Evolutionary conservation across 2,329 filamentous ascomycete species (phyloP).

Genomic region (Stachybotrys chlorohalonatus): DNA sequence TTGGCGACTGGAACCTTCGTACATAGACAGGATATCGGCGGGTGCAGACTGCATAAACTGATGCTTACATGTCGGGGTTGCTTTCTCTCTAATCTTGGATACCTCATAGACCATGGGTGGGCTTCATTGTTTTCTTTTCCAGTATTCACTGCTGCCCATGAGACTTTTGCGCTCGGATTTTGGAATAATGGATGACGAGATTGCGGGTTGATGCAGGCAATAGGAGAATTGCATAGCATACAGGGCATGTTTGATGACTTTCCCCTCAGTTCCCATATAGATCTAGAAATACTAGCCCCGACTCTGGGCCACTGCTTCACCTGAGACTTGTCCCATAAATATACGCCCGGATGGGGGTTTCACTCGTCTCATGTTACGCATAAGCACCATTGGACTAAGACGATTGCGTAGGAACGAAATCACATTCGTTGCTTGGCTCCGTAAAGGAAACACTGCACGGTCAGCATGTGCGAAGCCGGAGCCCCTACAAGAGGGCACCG

Average conservation of each 20-base stretch:
- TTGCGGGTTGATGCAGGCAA: not conserved
- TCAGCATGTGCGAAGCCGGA: too few relatives aligned
- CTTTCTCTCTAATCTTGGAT: conserved; percentile 10
- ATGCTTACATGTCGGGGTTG: conserved; percentile 7
- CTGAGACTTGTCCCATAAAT: not conserved
- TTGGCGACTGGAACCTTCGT: not conserved
- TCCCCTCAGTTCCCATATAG: not conserved
- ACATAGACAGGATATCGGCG: not conserved
- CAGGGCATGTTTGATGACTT: not conserved
- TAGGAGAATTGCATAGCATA: not conserved
- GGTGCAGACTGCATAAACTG: too few relatives aligned
- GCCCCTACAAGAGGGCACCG: too few relatives aligned
- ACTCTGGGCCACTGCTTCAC: not conserved
- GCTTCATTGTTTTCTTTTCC: conserved; percentile 1
- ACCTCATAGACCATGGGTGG: conserved; percentile 18
- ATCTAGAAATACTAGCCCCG: not conserved
- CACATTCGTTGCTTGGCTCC: too few relatives aligned
- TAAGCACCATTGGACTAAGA: not conserved
- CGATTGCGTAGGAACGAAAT: too few relatives aligned
- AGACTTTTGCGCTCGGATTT: not conserved
- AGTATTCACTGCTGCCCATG: conserved; percentile 45
- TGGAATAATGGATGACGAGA: not conserved
- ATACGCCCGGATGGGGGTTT: not conserved
- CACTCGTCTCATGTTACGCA: not conserved
- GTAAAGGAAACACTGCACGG: too few relatives aligned